Evolutionary conservation across 2,329 filamentous ascomycete species (phyloP).

Genomic region (Botrytis cinerea): DNA sequence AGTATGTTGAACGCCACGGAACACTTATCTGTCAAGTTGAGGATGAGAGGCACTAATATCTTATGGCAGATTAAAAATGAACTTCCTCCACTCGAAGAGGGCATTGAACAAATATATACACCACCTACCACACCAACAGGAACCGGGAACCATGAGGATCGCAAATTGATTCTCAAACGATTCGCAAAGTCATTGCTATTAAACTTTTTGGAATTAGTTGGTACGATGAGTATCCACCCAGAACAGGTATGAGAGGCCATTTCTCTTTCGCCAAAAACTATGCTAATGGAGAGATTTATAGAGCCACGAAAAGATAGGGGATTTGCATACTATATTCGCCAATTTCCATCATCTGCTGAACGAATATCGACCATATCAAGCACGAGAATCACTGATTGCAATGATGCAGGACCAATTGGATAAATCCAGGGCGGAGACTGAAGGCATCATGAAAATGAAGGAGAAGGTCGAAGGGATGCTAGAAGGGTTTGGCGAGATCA

Average conservation of each 20-base stretch:
- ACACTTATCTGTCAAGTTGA: not conserved
- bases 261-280: not conserved
- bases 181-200: slow-evolving; percentile 83
- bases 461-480: slow-evolving; percentile 74
- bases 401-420: slow-evolving; percentile 86
- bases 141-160: slow-evolving; percentile 59
- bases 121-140: slow-evolving; percentile 37
- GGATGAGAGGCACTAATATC: not conserved
- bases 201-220: slow-evolving; percentile 84
- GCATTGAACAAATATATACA: slow-evolving; percentile 68
- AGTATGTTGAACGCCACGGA: slow-evolving; percentile 42
- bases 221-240: slow-evolving; percentile 68
- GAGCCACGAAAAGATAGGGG: slow-evolving; percentile 70
- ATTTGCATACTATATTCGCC: slow-evolving; percentile 79
- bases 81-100: slow-evolving; percentile 67
- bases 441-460: slow-evolving; percentile 64
- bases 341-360: slow-evolving; percentile 95
- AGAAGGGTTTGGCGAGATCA: slow-evolving; percentile 62
- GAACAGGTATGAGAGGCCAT: slow-evolving; percentile 47
- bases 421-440: slow-evolving; percentile 70
- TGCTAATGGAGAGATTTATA: slow-evolving; percentile 41
- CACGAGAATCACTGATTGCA: slow-evolving; percentile 80
- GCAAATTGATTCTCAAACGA: slow-evolving; percentile 69
- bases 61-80: slow-evolving; percentile 55
- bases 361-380: slow-evolving; percentile 91